Evolutionary conservation across 2,329 filamentous ascomycete genomes (phyloP).

Genomic region (Fusarium pininemorale): DNA sequence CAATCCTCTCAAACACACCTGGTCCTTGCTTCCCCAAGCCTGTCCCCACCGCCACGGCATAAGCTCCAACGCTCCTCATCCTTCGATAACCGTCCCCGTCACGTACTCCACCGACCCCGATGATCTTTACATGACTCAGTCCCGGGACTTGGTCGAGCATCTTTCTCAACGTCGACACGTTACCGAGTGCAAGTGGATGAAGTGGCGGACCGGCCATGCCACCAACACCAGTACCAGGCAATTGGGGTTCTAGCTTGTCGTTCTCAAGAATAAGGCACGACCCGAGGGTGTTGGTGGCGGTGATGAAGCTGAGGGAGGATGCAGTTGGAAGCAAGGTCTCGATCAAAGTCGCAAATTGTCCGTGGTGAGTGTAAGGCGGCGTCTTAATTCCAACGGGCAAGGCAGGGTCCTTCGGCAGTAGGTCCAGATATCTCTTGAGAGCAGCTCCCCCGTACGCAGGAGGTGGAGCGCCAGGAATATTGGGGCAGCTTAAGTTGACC

Average conservation of each 20-base stretch:
- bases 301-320: slow-evolving; percentile 69
- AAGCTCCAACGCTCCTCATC: slow-evolving; percentile 74
- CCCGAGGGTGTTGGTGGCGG: slow-evolving; percentile 77
- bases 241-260: slow-evolving; percentile 49
- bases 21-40: slow-evolving; percentile 72
- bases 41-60: slow-evolving; percentile 74
- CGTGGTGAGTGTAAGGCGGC: slow-evolving; percentile 77
- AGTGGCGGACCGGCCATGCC: slow-evolving; percentile 77
- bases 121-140: slow-evolving; percentile 66
- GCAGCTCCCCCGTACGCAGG: slow-evolving; percentile 70
- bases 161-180: slow-evolving; percentile 72
- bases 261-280: slow-evolving; percentile 67
- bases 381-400: slow-evolving; percentile 72
- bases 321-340: slow-evolving; percentile 55
- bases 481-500: slow-evolving; percentile 81
- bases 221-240: slow-evolving; percentile 68
- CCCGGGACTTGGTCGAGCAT: slow-evolving; percentile 62
- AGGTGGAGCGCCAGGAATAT: slow-evolving; percentile 73
- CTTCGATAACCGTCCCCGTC: slow-evolving; percentile 69
- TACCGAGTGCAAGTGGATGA: slow-evolving; percentile 78
- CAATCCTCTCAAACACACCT: slow-evolving; percentile 69
- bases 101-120: slow-evolving; percentile 78
- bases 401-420: slow-evolving; percentile 51
- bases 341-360: slow-evolving; percentile 69
- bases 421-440: slow-evolving; percentile 64